A percentile compares a stretch with the other conserved stretches of the same genome.
phyloP scores from a whole-genome alignment of 2,329 filamentous ascomycete genomes.

The Phaeosphaeria sp. region DNA sequence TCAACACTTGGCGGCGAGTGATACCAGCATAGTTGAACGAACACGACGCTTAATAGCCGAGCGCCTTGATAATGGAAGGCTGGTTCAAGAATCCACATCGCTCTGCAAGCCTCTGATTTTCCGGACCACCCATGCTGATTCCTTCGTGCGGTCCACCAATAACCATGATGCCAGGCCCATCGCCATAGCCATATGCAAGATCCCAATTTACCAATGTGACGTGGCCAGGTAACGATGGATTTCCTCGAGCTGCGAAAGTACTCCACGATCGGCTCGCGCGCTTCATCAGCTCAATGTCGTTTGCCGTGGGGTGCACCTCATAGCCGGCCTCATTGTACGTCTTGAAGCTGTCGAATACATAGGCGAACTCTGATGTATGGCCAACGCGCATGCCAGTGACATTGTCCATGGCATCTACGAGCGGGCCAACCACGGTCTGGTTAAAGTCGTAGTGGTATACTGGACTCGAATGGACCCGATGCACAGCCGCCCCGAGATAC shows the following conservation, averaged over 20 bases:
- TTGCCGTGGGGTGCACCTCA: conserved; percentile 41
- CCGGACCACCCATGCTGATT: conserved; percentile 49
- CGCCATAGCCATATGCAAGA: conserved; percentile 43
- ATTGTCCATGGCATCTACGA: conserved; percentile 45
- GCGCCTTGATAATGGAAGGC: conserved; percentile 52
- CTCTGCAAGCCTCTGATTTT: conserved; percentile 53
- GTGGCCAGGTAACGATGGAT: conserved; percentile 22
- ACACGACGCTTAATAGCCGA: conserved; percentile 29
- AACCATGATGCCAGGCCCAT: conserved; percentile 29
- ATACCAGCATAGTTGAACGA: not conserved
- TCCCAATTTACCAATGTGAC: conserved; percentile 54
- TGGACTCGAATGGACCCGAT: conserved; percentile 41
- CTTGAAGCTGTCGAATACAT: conserved; percentile 54
- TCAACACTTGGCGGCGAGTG: not conserved
- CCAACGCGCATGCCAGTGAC: conserved; percentile 54
- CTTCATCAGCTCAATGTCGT: conserved; percentile 51
- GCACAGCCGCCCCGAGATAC: conserved; percentile 51
- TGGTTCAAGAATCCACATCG: conserved; percentile 58
- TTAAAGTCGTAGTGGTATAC: conserved; percentile 63
- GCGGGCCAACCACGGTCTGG: conserved; percentile 59
- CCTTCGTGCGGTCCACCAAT: conserved; percentile 56
- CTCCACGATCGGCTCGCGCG: conserved; percentile 58
- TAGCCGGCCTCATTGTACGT: conserved; percentile 52
- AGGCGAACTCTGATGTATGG: conserved; percentile 63
- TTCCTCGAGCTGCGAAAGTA: conserved; percentile 53